Evolutionary conservation across 148 eudicot genomes (phyloP).

Genomic region (Persicaria tinctoria): DNA sequence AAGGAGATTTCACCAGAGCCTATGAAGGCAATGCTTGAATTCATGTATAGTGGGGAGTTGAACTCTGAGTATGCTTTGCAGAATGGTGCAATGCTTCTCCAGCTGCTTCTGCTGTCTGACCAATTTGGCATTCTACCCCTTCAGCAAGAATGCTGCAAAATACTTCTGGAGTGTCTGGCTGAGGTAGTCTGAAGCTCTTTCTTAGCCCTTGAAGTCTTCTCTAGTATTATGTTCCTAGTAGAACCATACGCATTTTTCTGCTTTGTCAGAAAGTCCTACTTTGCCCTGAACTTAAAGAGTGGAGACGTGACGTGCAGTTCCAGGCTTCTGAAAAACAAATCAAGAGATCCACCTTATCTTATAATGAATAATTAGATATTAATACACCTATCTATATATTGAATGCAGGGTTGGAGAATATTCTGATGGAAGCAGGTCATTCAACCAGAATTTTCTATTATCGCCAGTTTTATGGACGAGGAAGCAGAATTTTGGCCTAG

Average conservation of each 20-base stretch:
- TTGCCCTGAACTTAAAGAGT: slow-evolving; percentile 33
- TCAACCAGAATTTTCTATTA: slow-evolving; percentile 72
- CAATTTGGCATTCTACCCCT: slow-evolving; percentile 68
- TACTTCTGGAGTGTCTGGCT: slow-evolving; percentile 60
- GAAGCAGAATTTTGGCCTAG: slow-evolving; percentile 62
- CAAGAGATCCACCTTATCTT: slow-evolving; percentile 27
- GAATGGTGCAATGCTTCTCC: slow-evolving; percentile 55
- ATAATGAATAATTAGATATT: slow-evolving; percentile 50
- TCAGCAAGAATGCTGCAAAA: slow-evolving; percentile 93
- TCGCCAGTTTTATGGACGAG: slow-evolving; percentile 79
- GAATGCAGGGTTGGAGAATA: slow-evolving; percentile 94
- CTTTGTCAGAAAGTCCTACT: slow-evolving; percentile 15
- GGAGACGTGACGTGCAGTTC: slow-evolving; percentile 51
- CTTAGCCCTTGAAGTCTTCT: not conserved
- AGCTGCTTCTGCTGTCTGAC: slow-evolving; percentile 80
- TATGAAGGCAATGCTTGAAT: slow-evolving; percentile 55
- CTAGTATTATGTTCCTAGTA: not conserved
- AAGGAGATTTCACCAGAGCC: slow-evolving; percentile 72
- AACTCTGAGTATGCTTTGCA: slow-evolving; percentile 29
- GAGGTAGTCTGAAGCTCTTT: slow-evolving; percentile 57
- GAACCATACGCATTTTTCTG: not conserved
- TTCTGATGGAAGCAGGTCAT: slow-evolving; percentile 73
- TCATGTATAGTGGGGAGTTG: slow-evolving; percentile 71
- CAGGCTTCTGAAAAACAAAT: slow-evolving; percentile 46
- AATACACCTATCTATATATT: slow-evolving; percentile 69